Percentiles rank a stretch among this genome's conserved stretches.
phyloP scores from a whole-genome alignment of 768 basidiomycete species.

The Gymnopilus junonius region DNA sequence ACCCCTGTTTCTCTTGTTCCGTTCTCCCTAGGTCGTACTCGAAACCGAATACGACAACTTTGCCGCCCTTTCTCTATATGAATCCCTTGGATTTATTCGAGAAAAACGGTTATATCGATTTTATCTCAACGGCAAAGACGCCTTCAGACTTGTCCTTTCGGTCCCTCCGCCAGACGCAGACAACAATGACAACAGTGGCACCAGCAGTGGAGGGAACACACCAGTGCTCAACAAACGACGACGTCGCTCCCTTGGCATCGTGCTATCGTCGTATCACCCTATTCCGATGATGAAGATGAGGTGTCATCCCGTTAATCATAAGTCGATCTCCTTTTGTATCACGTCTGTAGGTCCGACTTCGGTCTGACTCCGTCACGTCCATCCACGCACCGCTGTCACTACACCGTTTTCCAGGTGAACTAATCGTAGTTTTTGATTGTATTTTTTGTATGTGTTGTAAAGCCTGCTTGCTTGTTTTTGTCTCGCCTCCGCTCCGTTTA shows the following conservation, averaged over 20 bases:
- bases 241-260: conserved; percentile 36
- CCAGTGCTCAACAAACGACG: conserved; percentile 1
- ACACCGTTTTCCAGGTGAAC: neutral
- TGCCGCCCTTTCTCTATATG: conserved; percentile 88
- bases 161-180: conserved; percentile 46
- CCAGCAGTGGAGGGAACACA: conserved; percentile 8
- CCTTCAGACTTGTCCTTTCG: conserved; percentile 79
- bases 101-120: conserved; percentile 95
- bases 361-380: neutral
- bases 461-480: neutral
- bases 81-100: conserved; percentile 90
- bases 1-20: neutral
- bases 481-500: neutral
- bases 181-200: conserved; percentile 31
- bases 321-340: neutral
- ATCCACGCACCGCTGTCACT: neutral
- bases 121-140: conserved; percentile 97
- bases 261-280: conserved; percentile 48
- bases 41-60: conserved; percentile 96
- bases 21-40: conserved; percentile 71
- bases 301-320: conserved; percentile 36
- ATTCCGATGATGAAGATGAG: conserved; percentile 50
- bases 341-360: neutral
- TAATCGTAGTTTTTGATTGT: neutral
- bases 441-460: neutral